A percentile compares a stretch with the other conserved stretches of the same genome.
Evolutionary conservation across 2,329 filamentous ascomycete genomes (phyloP).

Genomic region (Colletotrichum tropicicola): DNA sequence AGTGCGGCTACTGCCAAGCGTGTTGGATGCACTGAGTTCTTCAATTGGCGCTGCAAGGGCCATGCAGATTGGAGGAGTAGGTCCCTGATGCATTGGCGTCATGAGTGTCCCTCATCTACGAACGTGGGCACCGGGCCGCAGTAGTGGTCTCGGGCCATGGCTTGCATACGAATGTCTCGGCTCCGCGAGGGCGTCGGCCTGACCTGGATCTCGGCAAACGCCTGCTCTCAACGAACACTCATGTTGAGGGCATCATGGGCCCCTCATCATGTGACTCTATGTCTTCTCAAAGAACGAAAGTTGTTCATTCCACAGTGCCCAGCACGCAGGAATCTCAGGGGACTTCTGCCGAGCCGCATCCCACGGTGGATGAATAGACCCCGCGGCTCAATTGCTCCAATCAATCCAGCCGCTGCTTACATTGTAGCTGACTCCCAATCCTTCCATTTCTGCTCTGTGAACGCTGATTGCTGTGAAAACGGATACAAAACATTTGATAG

Average conservation of each 20-base stretch:
- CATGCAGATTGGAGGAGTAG: too few relatives aligned
- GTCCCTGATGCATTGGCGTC: too few relatives aligned
- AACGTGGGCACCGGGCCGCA: too few relatives aligned
- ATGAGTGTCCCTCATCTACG: too few relatives aligned
- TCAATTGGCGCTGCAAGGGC: not conserved
- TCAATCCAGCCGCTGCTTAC: not conserved
- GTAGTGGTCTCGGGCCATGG: not conserved
- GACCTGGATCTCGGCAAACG: not conserved
- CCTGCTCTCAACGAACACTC: too few relatives aligned
- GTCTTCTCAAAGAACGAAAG: too few relatives aligned
- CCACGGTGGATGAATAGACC: not conserved
- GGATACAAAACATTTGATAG: not conserved
- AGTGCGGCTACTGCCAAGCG: slow-evolving; percentile 14
- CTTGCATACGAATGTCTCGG: not conserved
- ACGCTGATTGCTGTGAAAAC: not conserved
- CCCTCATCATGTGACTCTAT: too few relatives aligned
- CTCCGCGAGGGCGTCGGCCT: not conserved
- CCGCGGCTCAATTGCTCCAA: not conserved
- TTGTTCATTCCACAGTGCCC: too few relatives aligned
- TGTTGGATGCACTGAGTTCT: not conserved
- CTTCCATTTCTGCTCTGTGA: not conserved
- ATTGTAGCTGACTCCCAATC: not conserved
- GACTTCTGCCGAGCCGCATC: not conserved
- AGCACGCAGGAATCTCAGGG: too few relatives aligned
- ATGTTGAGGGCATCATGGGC: too few relatives aligned